Conservation (phyloP, 164 flowering plant species). For the Chimonanthus praecox region DNA sequence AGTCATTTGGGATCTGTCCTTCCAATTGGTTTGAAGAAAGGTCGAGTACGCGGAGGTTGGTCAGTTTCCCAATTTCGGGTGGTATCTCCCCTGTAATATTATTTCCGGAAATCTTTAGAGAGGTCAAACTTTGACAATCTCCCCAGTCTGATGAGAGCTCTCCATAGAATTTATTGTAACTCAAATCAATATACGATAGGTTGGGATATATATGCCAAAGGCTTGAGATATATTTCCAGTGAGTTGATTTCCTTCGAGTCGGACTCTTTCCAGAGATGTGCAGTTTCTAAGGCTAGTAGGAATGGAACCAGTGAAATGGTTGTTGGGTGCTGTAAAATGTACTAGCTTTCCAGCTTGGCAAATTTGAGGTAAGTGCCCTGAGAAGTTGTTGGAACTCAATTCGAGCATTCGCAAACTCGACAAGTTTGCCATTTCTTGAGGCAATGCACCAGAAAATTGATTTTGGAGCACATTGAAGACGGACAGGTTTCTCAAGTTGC, state of each 20-base stretch:
- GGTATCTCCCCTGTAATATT: too few relatives aligned
- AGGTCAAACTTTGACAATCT: too few relatives aligned
- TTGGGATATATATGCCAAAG: too few relatives aligned
- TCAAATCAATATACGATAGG: too few relatives aligned
- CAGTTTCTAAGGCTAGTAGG: constrained; percentile 21
- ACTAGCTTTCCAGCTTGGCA: constrained; percentile 15
- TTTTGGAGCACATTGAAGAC: background rate
- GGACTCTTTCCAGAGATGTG: constrained; percentile 16
- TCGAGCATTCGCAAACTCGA: constrained; percentile 8
- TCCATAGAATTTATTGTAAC: too few relatives aligned
- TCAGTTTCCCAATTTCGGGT: too few relatives aligned
- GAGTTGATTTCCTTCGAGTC: constrained; percentile 15
- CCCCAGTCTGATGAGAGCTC: too few relatives aligned
- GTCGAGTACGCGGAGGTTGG: too few relatives aligned
- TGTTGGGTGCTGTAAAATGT: constrained; percentile 14
- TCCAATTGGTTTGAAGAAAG: too few relatives aligned
- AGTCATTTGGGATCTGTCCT: too few relatives aligned
- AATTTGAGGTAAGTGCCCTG: constrained; percentile 21
- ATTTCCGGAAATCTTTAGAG: too few relatives aligned
- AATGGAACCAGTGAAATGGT: constrained; percentile 17
- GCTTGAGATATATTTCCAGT: constrained; percentile 16
- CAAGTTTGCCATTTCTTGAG: constrained; percentile 20
- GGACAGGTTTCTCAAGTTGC: background rate
- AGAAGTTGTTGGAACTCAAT: constrained; percentile 18
- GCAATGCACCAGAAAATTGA: constrained; percentile 21